A percentile compares a stretch with the other conserved stretches of the same genome.
phyloP scores from a whole-genome alignment of 2,329 filamentous ascomycete species.

The Diplodia seriata region DNA sequence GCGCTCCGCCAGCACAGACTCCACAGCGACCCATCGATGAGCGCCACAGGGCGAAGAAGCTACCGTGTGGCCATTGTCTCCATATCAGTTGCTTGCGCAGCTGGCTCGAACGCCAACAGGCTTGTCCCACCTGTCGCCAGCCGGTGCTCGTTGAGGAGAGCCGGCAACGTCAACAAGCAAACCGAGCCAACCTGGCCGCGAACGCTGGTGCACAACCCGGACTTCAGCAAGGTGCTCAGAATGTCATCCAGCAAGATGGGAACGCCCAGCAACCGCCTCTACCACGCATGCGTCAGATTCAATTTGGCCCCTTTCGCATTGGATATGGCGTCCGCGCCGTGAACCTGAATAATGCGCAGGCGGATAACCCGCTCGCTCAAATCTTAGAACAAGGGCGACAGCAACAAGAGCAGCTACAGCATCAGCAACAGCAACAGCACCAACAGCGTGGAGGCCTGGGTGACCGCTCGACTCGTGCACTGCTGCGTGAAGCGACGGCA shows the following conservation, averaged over 20 bases:
- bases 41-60: constrained; percentile 87
- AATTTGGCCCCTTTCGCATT: constrained; percentile 31
- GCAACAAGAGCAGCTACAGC: constrained; percentile 36
- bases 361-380: constrained; percentile 2
- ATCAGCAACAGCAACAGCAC: constrained; percentile 36
- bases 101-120: constrained; percentile 96
- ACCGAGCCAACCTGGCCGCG: constrained; percentile 37
- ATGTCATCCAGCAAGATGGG: constrained; percentile 35
- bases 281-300: constrained; percentile 26
- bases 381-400: constrained; percentile 17
- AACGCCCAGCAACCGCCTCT: constrained; percentile 25
- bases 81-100: constrained; percentile 94
- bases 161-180: constrained; percentile 40
- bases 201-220: constrained; percentile 28
- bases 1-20: constrained; percentile 45
- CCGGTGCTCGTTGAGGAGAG: constrained; percentile 67
- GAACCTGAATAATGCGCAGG: constrained; percentile 19
- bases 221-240: constrained; percentile 33
- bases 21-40: constrained; percentile 67
- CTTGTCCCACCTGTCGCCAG: constrained; percentile 91
- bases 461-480: constrained; percentile 12
- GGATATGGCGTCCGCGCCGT: constrained; percentile 31
- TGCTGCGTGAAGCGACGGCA: constrained; percentile 22
- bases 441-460: constrained; percentile 22
- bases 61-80: constrained; percentile 93